These are phyloP conservation scores for Diplodia sapinea DNA, from an alignment of 2,329 filamentous ascomycete genomes.

Conservation along the genomic window DNA sequence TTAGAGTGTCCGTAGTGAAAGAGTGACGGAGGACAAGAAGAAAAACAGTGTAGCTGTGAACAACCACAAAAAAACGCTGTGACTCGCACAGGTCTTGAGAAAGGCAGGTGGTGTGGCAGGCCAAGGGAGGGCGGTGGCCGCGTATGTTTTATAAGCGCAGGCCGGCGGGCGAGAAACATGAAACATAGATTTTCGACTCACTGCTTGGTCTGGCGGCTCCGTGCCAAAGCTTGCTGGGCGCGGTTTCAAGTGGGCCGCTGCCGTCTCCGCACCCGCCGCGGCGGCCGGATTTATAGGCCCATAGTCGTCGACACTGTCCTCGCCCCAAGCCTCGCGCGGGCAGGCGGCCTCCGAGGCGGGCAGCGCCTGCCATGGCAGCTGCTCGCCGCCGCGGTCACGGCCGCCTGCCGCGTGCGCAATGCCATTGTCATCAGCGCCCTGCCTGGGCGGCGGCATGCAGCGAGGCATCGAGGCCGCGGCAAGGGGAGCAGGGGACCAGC, in stretches of 20 bases:
- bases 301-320: background rate
- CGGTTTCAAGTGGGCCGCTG: slow-evolving; percentile 28
- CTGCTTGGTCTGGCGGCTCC: slow-evolving; percentile 22
- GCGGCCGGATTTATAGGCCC: slow-evolving; percentile 22
- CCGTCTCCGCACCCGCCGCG: slow-evolving; percentile 23
- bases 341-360: background rate
- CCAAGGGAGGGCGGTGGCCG: slow-evolving; percentile 22
- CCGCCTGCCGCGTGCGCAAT: background rate
- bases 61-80: slow-evolving; percentile 28
- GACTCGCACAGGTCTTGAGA: slow-evolving; percentile 22
- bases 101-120: slow-evolving; percentile 27
- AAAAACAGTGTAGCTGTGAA: slow-evolving; percentile 21
- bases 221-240: slow-evolving; percentile 16
- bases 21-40: slow-evolving; percentile 27
- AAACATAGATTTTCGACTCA: slow-evolving; percentile 29
- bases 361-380: background rate
- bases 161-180: slow-evolving; percentile 27
- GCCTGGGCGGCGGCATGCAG: slow-evolving; percentile 10
- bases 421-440: slow-evolving; percentile 13
- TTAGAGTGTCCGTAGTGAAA: slow-evolving; percentile 9
- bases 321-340: background rate
- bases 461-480: slow-evolving; percentile 20
- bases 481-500: slow-evolving; percentile 19
- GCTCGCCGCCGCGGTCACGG: slow-evolving; percentile 10
- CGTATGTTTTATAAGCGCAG: slow-evolving; percentile 22